Conservation (phyloP, 2,329 filamentous ascomycete species). For the Sporothrix euskadiensis region DNA sequence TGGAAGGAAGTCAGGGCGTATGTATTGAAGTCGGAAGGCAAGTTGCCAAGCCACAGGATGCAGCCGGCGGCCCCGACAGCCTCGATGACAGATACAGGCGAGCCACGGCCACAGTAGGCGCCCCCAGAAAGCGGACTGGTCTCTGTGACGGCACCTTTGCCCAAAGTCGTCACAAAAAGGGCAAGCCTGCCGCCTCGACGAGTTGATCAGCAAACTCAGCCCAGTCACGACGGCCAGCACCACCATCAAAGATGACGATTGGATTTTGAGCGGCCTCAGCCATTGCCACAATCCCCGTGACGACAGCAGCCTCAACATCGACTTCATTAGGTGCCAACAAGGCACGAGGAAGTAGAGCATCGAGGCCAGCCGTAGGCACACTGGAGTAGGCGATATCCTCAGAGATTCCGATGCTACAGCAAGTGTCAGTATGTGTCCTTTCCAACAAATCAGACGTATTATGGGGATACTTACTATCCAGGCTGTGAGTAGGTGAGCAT, state of each 20-base stretch:
- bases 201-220: background rate
- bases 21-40: background rate
- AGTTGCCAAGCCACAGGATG: slow-evolving; percentile 2
- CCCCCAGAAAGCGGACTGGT: background rate
- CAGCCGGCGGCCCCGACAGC: background rate
- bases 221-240: slow-evolving; percentile 2
- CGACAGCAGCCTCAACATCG: background rate
- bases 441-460: background rate
- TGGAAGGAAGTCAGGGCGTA: background rate
- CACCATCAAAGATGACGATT: background rate
- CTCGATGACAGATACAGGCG: background rate
- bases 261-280: background rate
- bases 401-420: background rate
- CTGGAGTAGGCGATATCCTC: background rate
- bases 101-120: background rate
- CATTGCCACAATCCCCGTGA: background rate
- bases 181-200: background rate
- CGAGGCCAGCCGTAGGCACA: background rate
- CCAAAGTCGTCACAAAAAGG: background rate
- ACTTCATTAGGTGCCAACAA: background rate
- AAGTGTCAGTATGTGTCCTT: background rate
- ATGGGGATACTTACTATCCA: background rate
- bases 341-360: background rate
- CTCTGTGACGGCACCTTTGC: background rate
- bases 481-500: slow-evolving; percentile 5